phyloP scores from a whole-genome alignment of 163 green algal species.

The Chloromonas sp. region DNA sequence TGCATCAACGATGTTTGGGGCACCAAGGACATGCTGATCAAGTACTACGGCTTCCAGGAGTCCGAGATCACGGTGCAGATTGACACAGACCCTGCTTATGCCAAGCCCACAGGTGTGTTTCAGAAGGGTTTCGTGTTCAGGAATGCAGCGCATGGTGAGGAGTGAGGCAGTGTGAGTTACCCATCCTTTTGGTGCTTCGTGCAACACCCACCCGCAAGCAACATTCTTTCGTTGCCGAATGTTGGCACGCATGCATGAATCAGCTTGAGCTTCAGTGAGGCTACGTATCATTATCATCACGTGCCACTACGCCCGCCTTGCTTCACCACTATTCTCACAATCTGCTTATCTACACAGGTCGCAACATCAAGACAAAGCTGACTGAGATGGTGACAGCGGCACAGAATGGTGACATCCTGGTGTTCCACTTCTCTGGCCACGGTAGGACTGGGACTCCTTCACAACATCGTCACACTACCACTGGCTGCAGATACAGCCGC shows the following conservation, averaged over 20 bases:
- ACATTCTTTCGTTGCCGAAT: no score
- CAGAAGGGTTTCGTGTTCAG: no score
- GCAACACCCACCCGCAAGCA: no score
- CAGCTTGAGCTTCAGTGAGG: no score
- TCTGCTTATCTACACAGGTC: constrained; percentile 7
- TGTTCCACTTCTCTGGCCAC: constrained; percentile 62
- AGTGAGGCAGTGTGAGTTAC: no score
- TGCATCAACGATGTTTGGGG: constrained; percentile 59
- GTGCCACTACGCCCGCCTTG: no score
- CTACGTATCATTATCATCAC: no score
- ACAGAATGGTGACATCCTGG: constrained; percentile 52
- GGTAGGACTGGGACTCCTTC: not conserved
- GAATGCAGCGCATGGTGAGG: no score
- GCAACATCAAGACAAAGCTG: constrained; percentile 58
- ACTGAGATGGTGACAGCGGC: constrained; percentile 44
- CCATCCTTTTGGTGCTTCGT: no score
- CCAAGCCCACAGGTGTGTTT: constrained; percentile 27
- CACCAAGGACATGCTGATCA: constrained; percentile 29
- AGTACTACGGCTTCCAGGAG: constrained; percentile 29
- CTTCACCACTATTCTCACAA: not conserved
- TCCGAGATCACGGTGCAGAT: constrained; percentile 53
- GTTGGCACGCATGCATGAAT: no score
- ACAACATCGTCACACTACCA: not conserved
- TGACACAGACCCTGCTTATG: constrained; percentile 44
- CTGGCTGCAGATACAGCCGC: not conserved